Evolutionary conservation across 805 yeast genomes (phyloP), one percentile per base, ranked within the genome.

Genomic region (Schizosaccharomyces cryophilus): DNA sequence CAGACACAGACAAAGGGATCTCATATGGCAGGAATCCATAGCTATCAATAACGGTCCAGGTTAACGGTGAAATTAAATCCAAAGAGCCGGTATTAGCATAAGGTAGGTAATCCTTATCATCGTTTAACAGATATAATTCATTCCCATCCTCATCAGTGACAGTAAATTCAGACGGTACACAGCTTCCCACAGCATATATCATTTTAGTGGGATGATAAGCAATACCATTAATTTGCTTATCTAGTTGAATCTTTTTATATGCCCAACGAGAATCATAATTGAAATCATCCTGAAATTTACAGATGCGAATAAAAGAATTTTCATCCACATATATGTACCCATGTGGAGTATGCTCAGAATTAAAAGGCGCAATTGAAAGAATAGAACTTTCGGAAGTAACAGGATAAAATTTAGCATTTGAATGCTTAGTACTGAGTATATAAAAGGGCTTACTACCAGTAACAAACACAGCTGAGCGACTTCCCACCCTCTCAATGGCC

Each of bases 11-110:
- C 67, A 80, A 73, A 9, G 80, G 81, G 13, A 84, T 74, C 62
- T 87, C 87, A 68, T 85, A 31, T 4, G 78, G 83, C 6, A 76
- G 80, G 56, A 85, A 73, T 42, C 79, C 83, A 51, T 82, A 69
- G 11, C 78, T 75, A 67, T 88, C 96, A 64, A 88, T 83, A 0
- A 83, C 77, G 1, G 81, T 72, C 95, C 95, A 87, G 17, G 80
- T 81, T 51, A 74, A 73, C 0, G 95, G 93, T 1, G 90, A 83
- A 0, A 89, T 67, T 58, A 89, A 70, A 61, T 80, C 77, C 4
- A 89, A 68, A 3, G 76, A 73, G 17, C 95, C 84, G 62, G 79
- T 78, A 64, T 73, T 83, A 9, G 81, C 74, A 21, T 67, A 66
- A 0, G 93, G 86, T 5, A 62, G 62, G 15, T 62, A 58, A 5